Percentiles rank a stretch among this genome's conserved stretches.
Conservation (phyloP, 148 eudicot species). For the Diospyros kaki region DNA sequence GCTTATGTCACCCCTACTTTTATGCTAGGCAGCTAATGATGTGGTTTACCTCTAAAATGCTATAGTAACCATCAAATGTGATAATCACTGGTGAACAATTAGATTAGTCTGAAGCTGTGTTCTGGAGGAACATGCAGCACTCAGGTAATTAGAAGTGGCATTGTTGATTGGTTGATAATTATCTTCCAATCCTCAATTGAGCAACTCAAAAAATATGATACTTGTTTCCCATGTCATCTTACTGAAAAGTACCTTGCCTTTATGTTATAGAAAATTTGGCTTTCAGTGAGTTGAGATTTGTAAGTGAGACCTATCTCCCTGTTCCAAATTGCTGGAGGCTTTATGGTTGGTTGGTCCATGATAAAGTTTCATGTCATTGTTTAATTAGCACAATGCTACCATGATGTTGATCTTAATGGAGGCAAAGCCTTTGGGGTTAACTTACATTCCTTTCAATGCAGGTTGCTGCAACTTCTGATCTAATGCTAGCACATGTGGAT, state of each 20-base stretch:
- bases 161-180: neutral
- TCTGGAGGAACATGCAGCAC: neutral
- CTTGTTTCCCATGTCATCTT: neutral
- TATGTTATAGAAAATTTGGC: neutral
- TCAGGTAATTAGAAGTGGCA: neutral
- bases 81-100: neutral
- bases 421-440: neutral
- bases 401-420: neutral
- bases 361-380: neutral
- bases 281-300: neutral
- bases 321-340: neutral
- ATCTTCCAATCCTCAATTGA: neutral
- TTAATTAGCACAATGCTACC: neutral
- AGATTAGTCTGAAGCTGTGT: neutral
- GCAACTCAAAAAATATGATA: neutral
- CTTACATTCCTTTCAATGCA: constrained; percentile 20
- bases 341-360: too few species aligned
- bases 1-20: neutral
- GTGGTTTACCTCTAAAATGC: neutral
- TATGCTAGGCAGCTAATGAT: neutral
- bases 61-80: neutral
- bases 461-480: constrained; percentile 86
- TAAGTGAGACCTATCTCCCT: neutral
- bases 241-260: neutral
- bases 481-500: constrained; percentile 92